These are phyloP conservation scores for Hyaloperonospora brassicae DNA, from an alignment of 352 stramenopile genomes.

Conservation along the genomic window DNA sequence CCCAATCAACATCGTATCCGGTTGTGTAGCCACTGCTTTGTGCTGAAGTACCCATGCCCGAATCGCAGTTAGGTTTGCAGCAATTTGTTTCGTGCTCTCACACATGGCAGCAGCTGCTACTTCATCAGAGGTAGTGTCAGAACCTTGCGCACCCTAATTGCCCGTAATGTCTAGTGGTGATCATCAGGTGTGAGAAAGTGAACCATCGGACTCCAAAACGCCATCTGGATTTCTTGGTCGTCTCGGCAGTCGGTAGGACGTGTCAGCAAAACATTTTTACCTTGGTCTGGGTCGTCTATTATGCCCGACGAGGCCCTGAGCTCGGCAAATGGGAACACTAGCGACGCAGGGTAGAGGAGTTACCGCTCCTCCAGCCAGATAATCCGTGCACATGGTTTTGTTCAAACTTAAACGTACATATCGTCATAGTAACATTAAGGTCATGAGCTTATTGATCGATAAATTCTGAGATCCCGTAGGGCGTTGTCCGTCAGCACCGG, in stretches of 20 bases:
- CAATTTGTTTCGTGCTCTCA: neutral
- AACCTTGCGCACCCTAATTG: neutral
- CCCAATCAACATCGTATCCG: too few species aligned
- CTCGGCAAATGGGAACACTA: neutral
- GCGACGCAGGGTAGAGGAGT: neutral
- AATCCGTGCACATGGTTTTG: too few species aligned
- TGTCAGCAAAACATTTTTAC: neutral
- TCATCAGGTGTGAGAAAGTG: neutral
- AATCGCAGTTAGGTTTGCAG: neutral
- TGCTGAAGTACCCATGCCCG: neutral
- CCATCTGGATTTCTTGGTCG: neutral
- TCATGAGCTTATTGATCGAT: too few species aligned
- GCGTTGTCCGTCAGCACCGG: too few species aligned
- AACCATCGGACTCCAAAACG: neutral
- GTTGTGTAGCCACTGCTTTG: too few species aligned
- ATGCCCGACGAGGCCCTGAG: too few species aligned
- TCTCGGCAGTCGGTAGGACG: neutral
- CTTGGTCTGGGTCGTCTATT: too few species aligned
- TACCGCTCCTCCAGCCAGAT: neutral
- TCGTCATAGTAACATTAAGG: too few species aligned
- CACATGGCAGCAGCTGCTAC: neutral
- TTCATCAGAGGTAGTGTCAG: neutral
- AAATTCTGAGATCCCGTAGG: too few species aligned
- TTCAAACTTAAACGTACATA: too few species aligned
- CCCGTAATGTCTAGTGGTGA: neutral